Conservation (phyloP, 1,284 basidiomycete genomes). For the Apiotrichum montevideense region DNA sequence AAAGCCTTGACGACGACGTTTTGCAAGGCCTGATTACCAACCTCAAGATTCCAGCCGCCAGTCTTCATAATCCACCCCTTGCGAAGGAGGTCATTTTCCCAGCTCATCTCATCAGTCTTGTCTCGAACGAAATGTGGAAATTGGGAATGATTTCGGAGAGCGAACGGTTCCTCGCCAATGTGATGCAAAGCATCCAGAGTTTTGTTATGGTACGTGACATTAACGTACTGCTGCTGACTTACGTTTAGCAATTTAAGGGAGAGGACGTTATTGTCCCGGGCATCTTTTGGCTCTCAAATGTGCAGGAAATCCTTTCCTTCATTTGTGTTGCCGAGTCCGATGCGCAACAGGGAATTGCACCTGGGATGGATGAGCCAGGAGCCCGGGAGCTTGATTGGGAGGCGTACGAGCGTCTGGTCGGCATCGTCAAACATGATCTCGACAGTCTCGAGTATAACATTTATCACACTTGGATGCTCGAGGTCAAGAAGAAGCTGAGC, state of each 20-base stretch:
- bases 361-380: conserved; percentile 90
- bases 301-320: conserved; percentile 99
- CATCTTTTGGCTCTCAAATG: conserved; percentile 98
- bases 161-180: conserved; percentile 95
- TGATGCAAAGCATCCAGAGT: conserved; percentile 96
- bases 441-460: conserved; percentile 99
- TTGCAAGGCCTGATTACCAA: conserved; percentile 83
- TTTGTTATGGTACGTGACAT: conserved; percentile 81
- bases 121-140: conserved; percentile 99
- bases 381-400: conserved; percentile 93
- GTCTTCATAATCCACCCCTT: conserved; percentile 80
- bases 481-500: conserved; percentile 90
- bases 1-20: conserved; percentile 89
- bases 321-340: conserved; percentile 98
- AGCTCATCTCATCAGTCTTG: conserved; percentile 94
- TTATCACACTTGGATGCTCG: conserved; percentile 99
- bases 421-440: conserved; percentile 96
- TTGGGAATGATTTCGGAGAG: conserved; percentile 94
- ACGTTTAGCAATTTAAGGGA: conserved; percentile 60
- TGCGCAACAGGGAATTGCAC: conserved; percentile 95
- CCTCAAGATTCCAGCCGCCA: conserved; percentile 88
- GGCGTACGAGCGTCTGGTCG: conserved; percentile 92
- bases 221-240: neutral
- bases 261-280: conserved; percentile 96
- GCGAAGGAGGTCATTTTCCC: conserved; percentile 99